Evolutionary conservation across 257 asterid genomes (phyloP), one percentile per base, ranked within the genome.

Genomic region (Penstemon newberryi): DNA sequence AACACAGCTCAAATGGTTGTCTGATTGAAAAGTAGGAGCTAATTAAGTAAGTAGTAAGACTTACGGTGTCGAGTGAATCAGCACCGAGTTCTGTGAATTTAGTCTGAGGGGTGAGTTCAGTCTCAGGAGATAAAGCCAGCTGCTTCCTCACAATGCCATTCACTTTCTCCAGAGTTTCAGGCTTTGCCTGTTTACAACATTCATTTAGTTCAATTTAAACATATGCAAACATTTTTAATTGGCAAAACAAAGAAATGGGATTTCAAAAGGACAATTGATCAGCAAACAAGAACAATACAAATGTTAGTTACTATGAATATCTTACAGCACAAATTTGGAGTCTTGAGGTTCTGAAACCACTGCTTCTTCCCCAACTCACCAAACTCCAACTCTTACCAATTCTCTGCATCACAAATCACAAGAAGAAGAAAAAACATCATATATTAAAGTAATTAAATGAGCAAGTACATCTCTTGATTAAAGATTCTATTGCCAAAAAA

Each of bases 51-150:
- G 18, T 15, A 15, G 18, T 15, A 0, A 15, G 37, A 19, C 76
- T 68, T 57, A 84, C 96, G 4, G 94, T 89, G 87, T 89, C 96
- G 5, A 89, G 91, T 59, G 96, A 89, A 69, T 89, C 96, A 11
- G 96, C 96, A 36, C 96, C 96, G 18, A 89, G 91, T 1, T 82
- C 91, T 0, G 65, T 4, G 61, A 89, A 89, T 9, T 76, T 84
- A 47, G 88, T 83, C 7, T 75, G 83, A 51, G 96, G 84, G 15
- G 79, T 81, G 70, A 89, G 66, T 49, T 59, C 68, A 46, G 80
- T 63, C 39, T 81, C 94, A 3, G 84, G 69, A 10, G 94, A 45
- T 73, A 89, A 64, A n/a, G 84, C 96, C 46, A 89, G 56, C 67
- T 86, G 94, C 71, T 81, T 85, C 78, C 80, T 85, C 77, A 89